A percentile compares a stretch with the other conserved stretches of the same genome.
Evolutionary conservation across 352 stramenopile species (phyloP).

Genomic region (Phytophthora cryptogea): DNA sequence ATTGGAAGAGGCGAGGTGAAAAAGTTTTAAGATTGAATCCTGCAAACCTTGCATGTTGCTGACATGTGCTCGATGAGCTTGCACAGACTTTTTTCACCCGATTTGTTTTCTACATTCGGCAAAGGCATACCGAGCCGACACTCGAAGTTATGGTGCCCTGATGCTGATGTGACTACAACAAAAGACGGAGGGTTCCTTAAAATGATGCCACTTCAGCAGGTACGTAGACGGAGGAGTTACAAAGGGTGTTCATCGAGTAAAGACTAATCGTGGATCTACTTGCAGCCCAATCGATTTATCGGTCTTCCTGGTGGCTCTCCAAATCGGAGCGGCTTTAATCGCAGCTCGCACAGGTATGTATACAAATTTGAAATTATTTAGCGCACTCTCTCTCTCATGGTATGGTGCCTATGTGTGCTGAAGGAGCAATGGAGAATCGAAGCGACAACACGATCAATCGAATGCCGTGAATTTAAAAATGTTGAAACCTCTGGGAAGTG

Average conservation of each 20-base stretch:
- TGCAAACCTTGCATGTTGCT: neutral
- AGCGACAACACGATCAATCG: conserved; percentile 2
- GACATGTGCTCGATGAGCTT: conserved; percentile 6
- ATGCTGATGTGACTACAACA: neutral
- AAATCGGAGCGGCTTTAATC: neutral
- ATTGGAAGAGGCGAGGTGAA: conserved; percentile 43
- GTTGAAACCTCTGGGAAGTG: conserved; percentile 8
- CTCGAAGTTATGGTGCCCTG: conserved; percentile 36
- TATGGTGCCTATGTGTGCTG: conserved; percentile 11
- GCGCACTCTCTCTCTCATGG: neutral
- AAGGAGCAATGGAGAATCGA: conserved; percentile 8
- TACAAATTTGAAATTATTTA: neutral
- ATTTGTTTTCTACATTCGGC: conserved; percentile 31
- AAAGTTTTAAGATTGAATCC: neutral
- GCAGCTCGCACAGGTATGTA: conserved; percentile 17
- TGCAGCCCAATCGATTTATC: conserved; percentile 34
- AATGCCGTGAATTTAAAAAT: neutral
- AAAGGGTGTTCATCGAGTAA: neutral
- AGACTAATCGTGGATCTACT: conserved; percentile 8
- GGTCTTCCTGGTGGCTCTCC: conserved; percentile 17
- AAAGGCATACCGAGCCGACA: conserved; percentile 35
- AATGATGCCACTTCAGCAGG: conserved; percentile 28
- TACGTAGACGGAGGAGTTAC: conserved; percentile 5
- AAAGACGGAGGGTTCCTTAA: conserved; percentile 18
- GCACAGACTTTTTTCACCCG: conserved; percentile 30